Evolutionary conservation across 1,139 yeast genomes (phyloP).

Genomic region (Yamadazyma atmosphaerica): DNA sequence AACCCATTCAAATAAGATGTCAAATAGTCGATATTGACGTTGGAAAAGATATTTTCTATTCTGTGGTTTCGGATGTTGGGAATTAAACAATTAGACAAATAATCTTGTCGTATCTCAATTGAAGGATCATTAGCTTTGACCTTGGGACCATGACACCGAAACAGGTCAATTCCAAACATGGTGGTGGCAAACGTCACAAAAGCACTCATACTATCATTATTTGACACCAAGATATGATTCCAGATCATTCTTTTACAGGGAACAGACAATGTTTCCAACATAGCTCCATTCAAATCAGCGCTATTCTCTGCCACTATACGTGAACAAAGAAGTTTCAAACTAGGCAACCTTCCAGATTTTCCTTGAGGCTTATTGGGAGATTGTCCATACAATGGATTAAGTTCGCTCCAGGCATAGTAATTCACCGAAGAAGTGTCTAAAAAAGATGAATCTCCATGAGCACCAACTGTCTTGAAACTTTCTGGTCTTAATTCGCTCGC

Average conservation of each 20-base stretch:
- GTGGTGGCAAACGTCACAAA: slow-evolving; percentile 29
- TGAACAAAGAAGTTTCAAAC: slow-evolving; percentile 23
- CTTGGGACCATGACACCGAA: slow-evolving; percentile 27
- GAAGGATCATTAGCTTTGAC: slow-evolving; percentile 3
- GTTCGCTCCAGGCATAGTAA: slow-evolving; percentile 20
- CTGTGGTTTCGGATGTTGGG: slow-evolving; percentile 20
- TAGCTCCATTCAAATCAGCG: slow-evolving; percentile 19
- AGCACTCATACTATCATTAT: slow-evolving; percentile 31
- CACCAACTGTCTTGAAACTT: slow-evolving; percentile 4
- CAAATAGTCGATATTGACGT: slow-evolving; percentile 24
- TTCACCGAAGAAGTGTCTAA: slow-evolving; percentile 17
- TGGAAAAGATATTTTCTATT: slow-evolving; percentile 36
- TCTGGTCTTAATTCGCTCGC: background rate
- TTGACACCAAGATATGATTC: slow-evolving; percentile 25
- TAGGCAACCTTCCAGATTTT: slow-evolving; percentile 8
- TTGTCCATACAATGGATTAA: slow-evolving; percentile 9
- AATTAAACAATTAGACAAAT: slow-evolving; percentile 10
- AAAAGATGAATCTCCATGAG: slow-evolving; percentile 12
- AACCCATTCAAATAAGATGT: slow-evolving; percentile 17
- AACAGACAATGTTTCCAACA: slow-evolving; percentile 29
- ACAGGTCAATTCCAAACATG: slow-evolving; percentile 19
- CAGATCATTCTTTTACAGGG: slow-evolving; percentile 34
- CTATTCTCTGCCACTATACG: slow-evolving; percentile 29
- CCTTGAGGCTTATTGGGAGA: slow-evolving; percentile 3
- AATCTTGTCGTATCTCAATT: slow-evolving; percentile 9